These are phyloP conservation scores for Populus hybrid DNA, from an alignment of 441 rosid species.

Conservation along the genomic window DNA sequence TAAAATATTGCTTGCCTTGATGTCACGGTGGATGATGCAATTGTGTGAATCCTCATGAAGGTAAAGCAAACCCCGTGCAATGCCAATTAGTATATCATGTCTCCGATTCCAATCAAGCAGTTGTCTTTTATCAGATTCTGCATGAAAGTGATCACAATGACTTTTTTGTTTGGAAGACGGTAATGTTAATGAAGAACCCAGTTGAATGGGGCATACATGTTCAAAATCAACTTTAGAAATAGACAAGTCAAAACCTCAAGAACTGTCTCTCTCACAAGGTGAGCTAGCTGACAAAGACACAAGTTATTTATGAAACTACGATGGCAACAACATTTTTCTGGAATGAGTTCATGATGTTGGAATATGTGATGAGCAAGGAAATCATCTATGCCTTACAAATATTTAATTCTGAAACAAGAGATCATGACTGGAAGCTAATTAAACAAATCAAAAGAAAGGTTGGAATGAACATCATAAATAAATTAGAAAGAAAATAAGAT, in stretches of 20 bases:
- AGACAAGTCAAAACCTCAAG: constrained; percentile 6
- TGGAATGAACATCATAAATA: not conserved
- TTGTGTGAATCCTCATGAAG: constrained; percentile 80
- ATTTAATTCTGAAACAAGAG: not conserved
- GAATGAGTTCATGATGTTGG: not conserved
- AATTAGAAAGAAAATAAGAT: not conserved
- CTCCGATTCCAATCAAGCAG: constrained; percentile 80
- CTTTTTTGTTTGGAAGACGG: constrained; percentile 10
- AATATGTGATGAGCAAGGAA: not conserved
- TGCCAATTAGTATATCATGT: constrained; percentile 63
- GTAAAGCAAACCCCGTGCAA: constrained; percentile 84
- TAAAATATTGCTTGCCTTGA: constrained; percentile 86
- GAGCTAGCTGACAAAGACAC: no score
- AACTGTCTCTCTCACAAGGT: constrained; percentile 3
- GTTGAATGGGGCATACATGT: constrained; percentile 5
- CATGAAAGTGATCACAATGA: constrained; percentile 15
- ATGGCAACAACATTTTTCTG: no score
- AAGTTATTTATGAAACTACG: no score
- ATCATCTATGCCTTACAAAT: not conserved
- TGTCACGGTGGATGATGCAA: constrained; percentile 89
- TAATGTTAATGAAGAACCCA: not conserved
- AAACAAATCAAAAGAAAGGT: not conserved
- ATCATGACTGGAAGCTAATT: not conserved
- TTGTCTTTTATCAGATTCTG: constrained; percentile 46
- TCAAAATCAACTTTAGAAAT: not conserved